A percentile compares a stretch with the other conserved stretches of the same genome.
phyloP scores from a whole-genome alignment of 1,139 yeast species.

The Geotrichum phurueaensis region DNA sequence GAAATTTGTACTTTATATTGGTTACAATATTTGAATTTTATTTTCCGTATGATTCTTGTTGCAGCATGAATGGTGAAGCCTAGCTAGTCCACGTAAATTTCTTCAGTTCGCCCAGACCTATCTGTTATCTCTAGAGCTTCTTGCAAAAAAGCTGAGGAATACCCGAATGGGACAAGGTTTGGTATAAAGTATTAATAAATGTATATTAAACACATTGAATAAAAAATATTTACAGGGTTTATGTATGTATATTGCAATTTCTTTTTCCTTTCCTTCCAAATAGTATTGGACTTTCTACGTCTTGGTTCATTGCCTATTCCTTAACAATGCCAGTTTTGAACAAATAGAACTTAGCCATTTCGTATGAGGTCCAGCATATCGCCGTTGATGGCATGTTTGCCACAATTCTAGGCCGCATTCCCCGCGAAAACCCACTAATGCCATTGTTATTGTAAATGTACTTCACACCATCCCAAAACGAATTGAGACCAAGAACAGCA shows the following conservation, averaged over 20 bases:
- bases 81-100: too few species aligned
- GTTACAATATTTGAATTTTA: too few species aligned
- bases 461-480: conserved; percentile 65
- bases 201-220: not conserved
- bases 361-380: conserved; percentile 96
- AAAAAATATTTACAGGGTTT: not conserved
- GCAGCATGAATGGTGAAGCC: too few species aligned
- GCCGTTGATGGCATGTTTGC: conserved; percentile 97
- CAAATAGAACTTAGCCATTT: conserved; percentile 80
- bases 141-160: too few species aligned
- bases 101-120: too few species aligned
- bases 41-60: too few species aligned
- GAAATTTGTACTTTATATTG: too few species aligned
- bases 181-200: not conserved
- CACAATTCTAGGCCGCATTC: conserved; percentile 84
- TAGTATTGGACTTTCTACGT: not conserved
- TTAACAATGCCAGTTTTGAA: conserved; percentile 20
- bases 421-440: conserved; percentile 65
- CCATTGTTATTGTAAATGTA: conserved; percentile 68
- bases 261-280: not conserved
- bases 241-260: not conserved
- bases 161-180: not conserved
- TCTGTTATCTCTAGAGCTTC: too few species aligned
- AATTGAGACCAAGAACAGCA: conserved; percentile 46
- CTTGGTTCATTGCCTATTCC: not conserved